phyloP scores from a whole-genome alignment of 257 asterid genomes.

The Solanum pennellii region DNA sequence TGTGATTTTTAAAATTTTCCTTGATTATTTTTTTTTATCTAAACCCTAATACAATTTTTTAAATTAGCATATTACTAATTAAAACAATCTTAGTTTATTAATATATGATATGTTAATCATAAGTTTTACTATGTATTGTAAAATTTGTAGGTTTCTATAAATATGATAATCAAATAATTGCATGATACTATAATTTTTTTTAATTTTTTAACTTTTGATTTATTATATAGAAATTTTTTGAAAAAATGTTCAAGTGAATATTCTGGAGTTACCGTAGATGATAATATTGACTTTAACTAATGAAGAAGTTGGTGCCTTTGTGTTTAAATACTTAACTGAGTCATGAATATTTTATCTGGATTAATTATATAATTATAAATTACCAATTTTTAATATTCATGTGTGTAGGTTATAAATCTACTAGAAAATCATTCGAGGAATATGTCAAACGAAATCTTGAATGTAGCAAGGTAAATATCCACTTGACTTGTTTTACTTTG shows the following conservation, averaged over 20 bases:
- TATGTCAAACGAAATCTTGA: neutral
- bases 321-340: neutral
- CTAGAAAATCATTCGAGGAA: neutral
- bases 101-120: neutral
- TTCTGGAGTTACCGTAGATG: neutral
- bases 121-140: neutral
- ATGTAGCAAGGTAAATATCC: neutral
- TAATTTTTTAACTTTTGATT: neutral
- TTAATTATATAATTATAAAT: neutral
- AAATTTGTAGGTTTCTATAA: neutral
- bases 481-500: too few species aligned
- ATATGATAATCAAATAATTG: neutral
- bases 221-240: neutral
- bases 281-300: neutral
- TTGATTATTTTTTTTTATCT: neutral
- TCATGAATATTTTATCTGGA: neutral
- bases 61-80: neutral
- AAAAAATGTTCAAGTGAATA: neutral
- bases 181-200: neutral
- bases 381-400: neutral
- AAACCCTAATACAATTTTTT: neutral
- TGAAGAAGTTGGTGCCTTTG: neutral
- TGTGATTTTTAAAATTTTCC: neutral
- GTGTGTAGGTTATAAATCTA: neutral
- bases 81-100: neutral